Base-by-base conservation (phyloP, 2,329 filamentous ascomycete species). In the Myriosclerotinia scirpicola region DNA sequence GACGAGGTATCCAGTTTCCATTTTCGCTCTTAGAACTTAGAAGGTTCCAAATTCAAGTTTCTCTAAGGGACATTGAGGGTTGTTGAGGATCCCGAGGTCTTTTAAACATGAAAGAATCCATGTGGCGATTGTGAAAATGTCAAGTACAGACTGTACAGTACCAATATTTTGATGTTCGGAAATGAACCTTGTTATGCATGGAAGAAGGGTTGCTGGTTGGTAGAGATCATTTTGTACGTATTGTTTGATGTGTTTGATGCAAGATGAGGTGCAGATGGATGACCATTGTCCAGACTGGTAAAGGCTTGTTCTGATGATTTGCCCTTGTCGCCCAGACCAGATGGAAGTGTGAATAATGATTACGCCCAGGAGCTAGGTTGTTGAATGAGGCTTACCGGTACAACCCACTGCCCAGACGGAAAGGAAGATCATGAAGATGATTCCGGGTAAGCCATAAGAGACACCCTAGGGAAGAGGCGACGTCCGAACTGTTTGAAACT, bases 231-330 rank as follows among this genome's bases (percentile, higher is more conserved):
- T n/a, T n/a, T 22, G 26, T 11, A 34, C 14, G 8, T 56, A 9
- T 42, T 12, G 15, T 14, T 42, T 9, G 14, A 42, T n/a, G 46
- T 48, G 15, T n/a, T 0, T 46, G 26, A 36, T 22, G 12, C 17
- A 59, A 59, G 26, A 59, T 59, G 56, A 36, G 42, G 42, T 59
- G 56, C 56, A 48, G 20, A 48, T 48, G 5, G 30, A 34, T 34
- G 30, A 3, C 5, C 30, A 34, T 34, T 34, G 5, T 34, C 46
- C 44, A 48, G 44, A 48, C 44, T 20, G 44, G 20, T 48, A 9
- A 48, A 48, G 44, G 44, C 44, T 48, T 48, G 17, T 48, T 46
- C 6, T 46, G 42, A 2, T 46, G n/a, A n/a, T 15, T 46, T 48
- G 17, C 44, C 44, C 44, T 48, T 22, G 46, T 14, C 44, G 55